phyloP scores from a whole-genome alignment of 1,284 basidiomycete genomes.

The Thelephora terrestris region DNA sequence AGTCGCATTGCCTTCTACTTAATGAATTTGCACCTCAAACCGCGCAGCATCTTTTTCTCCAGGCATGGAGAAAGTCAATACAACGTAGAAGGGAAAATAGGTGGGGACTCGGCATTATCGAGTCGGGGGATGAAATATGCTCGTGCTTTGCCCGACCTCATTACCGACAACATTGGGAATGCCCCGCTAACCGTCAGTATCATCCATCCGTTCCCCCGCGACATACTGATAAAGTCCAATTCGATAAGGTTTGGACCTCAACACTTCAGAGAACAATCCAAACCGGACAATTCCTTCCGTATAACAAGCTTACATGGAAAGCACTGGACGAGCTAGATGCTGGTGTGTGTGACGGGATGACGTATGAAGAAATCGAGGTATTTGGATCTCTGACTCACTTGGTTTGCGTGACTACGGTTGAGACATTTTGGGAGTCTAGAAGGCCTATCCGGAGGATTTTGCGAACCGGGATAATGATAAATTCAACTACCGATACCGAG shows the following conservation, averaged over 20 bases:
- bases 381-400: conserved; percentile 5
- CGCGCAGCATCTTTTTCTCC: conserved; percentile 94
- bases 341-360: conserved; percentile 99
- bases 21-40: conserved; percentile 97
- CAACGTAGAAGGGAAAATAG: conserved; percentile 96
- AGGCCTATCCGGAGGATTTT: conserved; percentile 95
- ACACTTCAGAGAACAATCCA: conserved; percentile 90
- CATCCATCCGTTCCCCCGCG: background rate
- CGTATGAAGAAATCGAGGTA: conserved; percentile 97
- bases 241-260: conserved; percentile 83
- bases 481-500: conserved; percentile 97
- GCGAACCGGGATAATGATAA: conserved; percentile 99
- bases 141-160: conserved; percentile 74
- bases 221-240: conserved; percentile 4
- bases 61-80: conserved; percentile 98
- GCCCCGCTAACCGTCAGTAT: conserved; percentile 69
- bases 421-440: conserved; percentile 30
- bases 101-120: conserved; percentile 88
- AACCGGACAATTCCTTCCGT: conserved; percentile 77
- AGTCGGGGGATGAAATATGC: conserved; percentile 82
- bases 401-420: background rate
- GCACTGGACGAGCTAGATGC: conserved; percentile 97
- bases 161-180: conserved; percentile 88
- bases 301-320: conserved; percentile 96
- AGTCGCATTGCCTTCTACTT: conserved; percentile 97